Evolutionary conservation across 192 early-diverging fungal species (phyloP).

Genomic region (Chytriomyces confervae): DNA sequence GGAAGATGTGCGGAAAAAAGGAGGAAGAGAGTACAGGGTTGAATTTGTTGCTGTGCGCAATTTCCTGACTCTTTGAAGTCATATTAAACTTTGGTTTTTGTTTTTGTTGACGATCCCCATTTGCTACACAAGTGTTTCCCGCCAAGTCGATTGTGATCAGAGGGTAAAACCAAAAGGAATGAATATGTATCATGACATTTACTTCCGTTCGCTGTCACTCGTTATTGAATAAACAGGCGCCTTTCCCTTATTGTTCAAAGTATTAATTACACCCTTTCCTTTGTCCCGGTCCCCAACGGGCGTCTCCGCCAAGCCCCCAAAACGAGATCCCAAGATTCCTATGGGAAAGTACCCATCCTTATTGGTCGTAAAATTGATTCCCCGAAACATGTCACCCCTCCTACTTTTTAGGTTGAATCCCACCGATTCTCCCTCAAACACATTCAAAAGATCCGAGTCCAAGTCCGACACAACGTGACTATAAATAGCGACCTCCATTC

Average conservation of each 20-base stretch:
- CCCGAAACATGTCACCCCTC: background rate
- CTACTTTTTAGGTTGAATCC: background rate
- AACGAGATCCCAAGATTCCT: background rate
- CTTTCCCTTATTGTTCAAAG: background rate
- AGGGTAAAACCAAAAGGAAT: too few relatives aligned
- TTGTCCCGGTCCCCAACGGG: background rate
- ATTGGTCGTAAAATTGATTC: background rate
- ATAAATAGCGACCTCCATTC: background rate
- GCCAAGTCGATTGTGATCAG: too few relatives aligned
- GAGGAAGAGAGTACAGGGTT: slow-evolving; percentile 37
- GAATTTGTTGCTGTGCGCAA: slow-evolving; percentile 41
- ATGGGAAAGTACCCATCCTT: background rate
- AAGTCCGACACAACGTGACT: background rate
- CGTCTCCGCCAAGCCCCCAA: background rate
- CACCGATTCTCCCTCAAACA: background rate
- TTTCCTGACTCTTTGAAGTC: slow-evolving; percentile 8
- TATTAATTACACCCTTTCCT: background rate
- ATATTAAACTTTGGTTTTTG: too few relatives aligned
- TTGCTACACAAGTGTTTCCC: too few relatives aligned
- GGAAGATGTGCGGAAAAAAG: slow-evolving; percentile 44
- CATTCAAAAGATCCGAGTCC: background rate
- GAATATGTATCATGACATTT: too few relatives aligned
- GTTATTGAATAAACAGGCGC: background rate
- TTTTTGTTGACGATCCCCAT: too few relatives aligned
- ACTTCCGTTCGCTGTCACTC: too few relatives aligned